Conservation (phyloP, 2,329 filamentous ascomycete genomes). For the Onygena corvina region DNA sequence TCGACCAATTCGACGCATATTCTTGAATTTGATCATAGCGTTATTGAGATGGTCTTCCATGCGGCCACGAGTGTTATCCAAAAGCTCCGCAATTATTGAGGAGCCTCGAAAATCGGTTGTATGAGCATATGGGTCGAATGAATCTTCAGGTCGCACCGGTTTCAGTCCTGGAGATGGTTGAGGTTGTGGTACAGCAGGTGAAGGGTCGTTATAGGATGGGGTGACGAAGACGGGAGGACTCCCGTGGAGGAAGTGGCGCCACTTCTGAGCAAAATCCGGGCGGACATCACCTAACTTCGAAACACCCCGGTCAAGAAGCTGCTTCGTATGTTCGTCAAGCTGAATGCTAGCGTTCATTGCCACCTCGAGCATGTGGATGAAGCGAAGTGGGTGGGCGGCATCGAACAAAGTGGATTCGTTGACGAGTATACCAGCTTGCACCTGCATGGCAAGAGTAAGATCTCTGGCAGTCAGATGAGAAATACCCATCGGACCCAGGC, state of each 20-base stretch:
- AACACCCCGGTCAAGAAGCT: conserved; percentile 47
- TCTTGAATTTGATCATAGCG: conserved; percentile 70
- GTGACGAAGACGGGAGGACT: conserved; percentile 21
- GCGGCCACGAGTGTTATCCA: conserved; percentile 67
- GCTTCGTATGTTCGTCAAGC: conserved; percentile 44
- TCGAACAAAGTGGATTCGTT: conserved; percentile 36
- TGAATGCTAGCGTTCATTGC: conserved; percentile 42
- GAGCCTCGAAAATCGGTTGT: conserved; percentile 91
- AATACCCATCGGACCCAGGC: conserved; percentile 48
- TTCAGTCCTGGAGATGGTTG: conserved; percentile 42
- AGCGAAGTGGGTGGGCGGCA: conserved; percentile 47
- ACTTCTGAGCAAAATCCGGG: conserved; percentile 41
- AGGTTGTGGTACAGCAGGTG: conserved; percentile 30
- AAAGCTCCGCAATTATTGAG: conserved; percentile 73
- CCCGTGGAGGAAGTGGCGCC: conserved; percentile 43
- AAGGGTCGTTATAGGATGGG: conserved; percentile 34
- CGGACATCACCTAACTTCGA: conserved; percentile 39
- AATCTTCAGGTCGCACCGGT: conserved; percentile 59
- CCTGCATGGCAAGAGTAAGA: conserved; percentile 49
- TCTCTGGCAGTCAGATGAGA: conserved; percentile 41
- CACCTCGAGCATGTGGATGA: conserved; percentile 50
- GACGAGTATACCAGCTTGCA: conserved; percentile 42
- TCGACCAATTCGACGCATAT: conserved; percentile 82
- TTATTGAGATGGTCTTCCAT: conserved; percentile 65
- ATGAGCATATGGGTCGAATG: conserved; percentile 79